These are phyloP conservation scores for Penicillium pulvis DNA, from an alignment of 495 filamentous ascomycete genomes.

Conservation along the genomic window DNA sequence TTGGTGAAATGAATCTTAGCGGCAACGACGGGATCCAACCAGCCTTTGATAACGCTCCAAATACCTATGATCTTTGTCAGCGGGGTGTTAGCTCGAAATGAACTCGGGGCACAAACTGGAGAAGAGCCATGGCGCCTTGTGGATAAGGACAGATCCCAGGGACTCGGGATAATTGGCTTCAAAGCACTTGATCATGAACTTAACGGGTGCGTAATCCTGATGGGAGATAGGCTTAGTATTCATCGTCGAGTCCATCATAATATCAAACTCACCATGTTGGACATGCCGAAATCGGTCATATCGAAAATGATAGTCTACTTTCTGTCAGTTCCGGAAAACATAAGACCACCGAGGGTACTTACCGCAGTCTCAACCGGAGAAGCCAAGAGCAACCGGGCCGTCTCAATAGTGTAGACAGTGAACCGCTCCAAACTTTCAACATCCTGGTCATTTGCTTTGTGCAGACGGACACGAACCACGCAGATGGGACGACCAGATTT, in stretches of 20 bases:
- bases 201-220: slow-evolving; percentile 92
- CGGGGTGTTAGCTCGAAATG: background rate
- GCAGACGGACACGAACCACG: slow-evolving; percentile 78
- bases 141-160: slow-evolving; percentile 88
- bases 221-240: slow-evolving; percentile 16
- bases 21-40: slow-evolving; percentile 74
- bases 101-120: slow-evolving; percentile 59
- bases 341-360: slow-evolving; percentile 32
- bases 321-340: slow-evolving; percentile 21
- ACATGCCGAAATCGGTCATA: slow-evolving; percentile 88
- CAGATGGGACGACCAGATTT: slow-evolving; percentile 87
- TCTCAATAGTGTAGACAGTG: slow-evolving; percentile 94
- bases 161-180: slow-evolving; percentile 98
- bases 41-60: slow-evolving; percentile 89
- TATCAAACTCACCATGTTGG: slow-evolving; percentile 77
- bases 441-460: slow-evolving; percentile 78
- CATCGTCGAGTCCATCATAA: background rate
- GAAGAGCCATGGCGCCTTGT: slow-evolving; percentile 97
- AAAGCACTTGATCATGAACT: slow-evolving; percentile 99
- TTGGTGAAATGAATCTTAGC: slow-evolving; percentile 88
- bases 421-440: slow-evolving; percentile 80
- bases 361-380: slow-evolving; percentile 89
- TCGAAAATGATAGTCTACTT: slow-evolving; percentile 83
- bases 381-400: slow-evolving; percentile 77
- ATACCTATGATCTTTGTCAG: slow-evolving; percentile 53